Base-by-base conservation (phyloP, 106 monocot species). In the Gastrodia elata region DNA sequence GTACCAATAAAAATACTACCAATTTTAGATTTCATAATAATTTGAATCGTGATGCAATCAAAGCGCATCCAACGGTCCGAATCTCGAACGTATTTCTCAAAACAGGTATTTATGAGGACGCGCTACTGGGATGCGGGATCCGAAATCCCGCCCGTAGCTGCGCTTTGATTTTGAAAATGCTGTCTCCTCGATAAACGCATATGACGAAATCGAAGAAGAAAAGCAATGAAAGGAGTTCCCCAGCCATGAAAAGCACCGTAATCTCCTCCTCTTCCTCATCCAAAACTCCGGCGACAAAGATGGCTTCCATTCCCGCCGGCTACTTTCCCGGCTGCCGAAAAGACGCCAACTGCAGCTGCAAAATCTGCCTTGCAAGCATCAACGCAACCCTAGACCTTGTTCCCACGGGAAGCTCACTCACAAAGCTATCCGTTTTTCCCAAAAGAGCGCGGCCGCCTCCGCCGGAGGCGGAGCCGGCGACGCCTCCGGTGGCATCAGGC, bases 291-390 rank as follows among this genome's bases (percentile, higher is more conserved):
- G 14, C 42, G 8, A 5, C 38, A 18, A 22, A 69, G 8, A 41
- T 68, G 34, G 10, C 83, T 15, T 68, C 41, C 22, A n/a, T 48
- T 16, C 32, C 18, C 16, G 44, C 24, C 11, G 35, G 74, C 30
- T 94, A 94, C 84, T 94, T 77, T 79, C 91, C 85, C 1, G 86
- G 83, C 11, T 95, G 94, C 83, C 87, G 85, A 28, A 95, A 87
- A 58, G 87, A 85, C 75, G 76, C 87, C 76, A 91, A 95, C 76
- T 95, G 94, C 83, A 52, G 78, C 43, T 96, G 92, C 80, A 84
- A 87, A 26, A 92, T 96, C 74, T 96, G 95, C 85, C 49, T 89
- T 2, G 92, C 87, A 0, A 96, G 95, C 89, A 87, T 96, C 80
- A 28, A 84, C 48, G 92, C 89, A 64, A 96, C 95, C 36, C 82